Base-by-base conservation (phyloP, 1,284 basidiomycete species). In the Serendipita sp. region DNA sequence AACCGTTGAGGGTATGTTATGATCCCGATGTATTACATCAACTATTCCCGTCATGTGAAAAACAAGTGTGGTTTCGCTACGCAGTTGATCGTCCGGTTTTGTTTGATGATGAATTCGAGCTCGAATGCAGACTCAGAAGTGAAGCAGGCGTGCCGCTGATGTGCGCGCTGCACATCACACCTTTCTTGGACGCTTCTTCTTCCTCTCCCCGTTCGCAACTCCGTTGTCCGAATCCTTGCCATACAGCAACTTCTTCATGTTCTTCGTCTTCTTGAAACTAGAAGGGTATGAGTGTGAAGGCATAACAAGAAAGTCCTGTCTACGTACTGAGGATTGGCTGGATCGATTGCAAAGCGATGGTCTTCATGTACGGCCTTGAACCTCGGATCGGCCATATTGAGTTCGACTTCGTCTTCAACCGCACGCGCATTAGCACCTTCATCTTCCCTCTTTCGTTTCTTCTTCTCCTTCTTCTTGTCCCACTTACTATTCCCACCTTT, bases 311-410 rank as follows among this genome's bases (percentile, higher is more conserved):
- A 29, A 29, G 43, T 38, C 15, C 17, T 38, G 30, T 63, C 60
- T 2, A 79, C 91, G 67, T 70, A 94, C 93, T 85, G 88, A 71
- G 95, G 92, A 75, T 98, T 91, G 60, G 85, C 91, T 22, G 96
- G 95, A 72, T 99, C 96, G 68, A 99, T 92, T 0, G 95, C 94
- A 70, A 91, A 99, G 50, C 85, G 82, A 69, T 93, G 85, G 70
- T 99, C 90, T 67, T 97, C 90, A 71, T 93, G 87, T 58, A 98
- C 71, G 8, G 82, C 87, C 67, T 82, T 82, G 79, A 99, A 99
- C 32, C 96, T 85, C 3, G 87, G 82, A 70, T 99, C 96, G 68
- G 83, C 82, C 63, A 92, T 83, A 71, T 99, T 80, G 68, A 99
- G 84, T 60, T 79, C 74, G 74, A 98, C 73, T 12, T 69, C 68